phyloP scores from a whole-genome alignment of 1,284 basidiomycete genomes.

The Ustilago cynodontis region DNA sequence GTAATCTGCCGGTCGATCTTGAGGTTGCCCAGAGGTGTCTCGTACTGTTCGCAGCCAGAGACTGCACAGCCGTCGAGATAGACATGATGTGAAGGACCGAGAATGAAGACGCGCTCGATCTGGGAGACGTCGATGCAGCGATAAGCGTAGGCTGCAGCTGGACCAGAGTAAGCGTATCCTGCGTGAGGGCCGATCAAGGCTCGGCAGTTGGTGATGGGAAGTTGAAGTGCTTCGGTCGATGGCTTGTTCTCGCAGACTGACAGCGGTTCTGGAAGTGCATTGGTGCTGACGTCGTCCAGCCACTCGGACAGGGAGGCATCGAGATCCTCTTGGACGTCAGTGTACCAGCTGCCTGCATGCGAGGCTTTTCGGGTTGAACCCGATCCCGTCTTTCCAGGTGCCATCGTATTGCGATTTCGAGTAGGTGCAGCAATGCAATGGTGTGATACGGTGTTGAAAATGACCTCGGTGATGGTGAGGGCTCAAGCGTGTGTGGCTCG shows the following conservation, averaged over 20 bases:
- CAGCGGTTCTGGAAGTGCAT: slow-evolving; percentile 17
- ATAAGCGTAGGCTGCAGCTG: slow-evolving; percentile 95
- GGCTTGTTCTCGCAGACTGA: slow-evolving; percentile 13
- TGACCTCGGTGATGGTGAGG: background rate
- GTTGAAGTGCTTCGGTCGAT: slow-evolving; percentile 70
- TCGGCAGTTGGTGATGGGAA: slow-evolving; percentile 82
- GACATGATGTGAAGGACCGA: slow-evolving; percentile 95
- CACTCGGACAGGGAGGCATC: slow-evolving; percentile 33
- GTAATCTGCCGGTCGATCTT: slow-evolving; percentile 81
- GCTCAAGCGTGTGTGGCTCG: too few relatives aligned
- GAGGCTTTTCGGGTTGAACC: slow-evolving; percentile 73
- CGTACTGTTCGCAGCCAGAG: slow-evolving; percentile 80
- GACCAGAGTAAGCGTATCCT: slow-evolving; percentile 94
- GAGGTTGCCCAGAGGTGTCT: slow-evolving; percentile 87
- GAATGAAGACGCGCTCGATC: slow-evolving; percentile 89
- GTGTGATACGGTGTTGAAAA: too few relatives aligned
- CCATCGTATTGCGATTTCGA: slow-evolving; percentile 12
- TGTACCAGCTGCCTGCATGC: slow-evolving; percentile 94
- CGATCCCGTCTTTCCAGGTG: slow-evolving; percentile 13
- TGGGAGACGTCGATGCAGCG: slow-evolving; percentile 82
- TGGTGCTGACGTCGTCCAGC: slow-evolving; percentile 23
- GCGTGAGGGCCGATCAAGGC: slow-evolving; percentile 98
- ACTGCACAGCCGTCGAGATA: slow-evolving; percentile 89
- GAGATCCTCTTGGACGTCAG: slow-evolving; percentile 74
- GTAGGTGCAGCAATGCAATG: too few relatives aligned